These are phyloP conservation scores for Suhomyces maxii DNA, from an alignment of 1,139 yeast species.

Conservation along the genomic window DNA sequence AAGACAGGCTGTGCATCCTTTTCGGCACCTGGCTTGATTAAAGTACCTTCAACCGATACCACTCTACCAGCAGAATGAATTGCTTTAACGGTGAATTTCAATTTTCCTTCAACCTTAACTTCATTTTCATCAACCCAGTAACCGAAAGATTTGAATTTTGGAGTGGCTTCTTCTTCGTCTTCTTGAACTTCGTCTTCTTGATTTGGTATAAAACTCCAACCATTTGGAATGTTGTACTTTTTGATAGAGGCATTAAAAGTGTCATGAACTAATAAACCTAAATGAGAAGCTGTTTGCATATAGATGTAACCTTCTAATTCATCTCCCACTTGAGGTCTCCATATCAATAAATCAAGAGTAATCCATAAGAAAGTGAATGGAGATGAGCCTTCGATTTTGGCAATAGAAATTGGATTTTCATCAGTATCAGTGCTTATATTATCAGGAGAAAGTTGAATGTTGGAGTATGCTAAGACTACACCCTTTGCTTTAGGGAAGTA, in stretches of 20 bases:
- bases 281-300: slow-evolving; percentile 93
- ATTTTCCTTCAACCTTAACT: slow-evolving; percentile 74
- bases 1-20: slow-evolving; percentile 55
- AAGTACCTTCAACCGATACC: slow-evolving; percentile 82
- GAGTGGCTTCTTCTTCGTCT: slow-evolving; percentile 1
- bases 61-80: slow-evolving; percentile 79
- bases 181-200: slow-evolving; percentile 59
- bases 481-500: slow-evolving; percentile 75
- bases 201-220: slow-evolving; percentile 80
- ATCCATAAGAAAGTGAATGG: slow-evolving; percentile 92
- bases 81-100: slow-evolving; percentile 69
- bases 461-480: slow-evolving; percentile 76
- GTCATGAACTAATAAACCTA: slow-evolving; percentile 87
- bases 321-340: slow-evolving; percentile 90
- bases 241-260: slow-evolving; percentile 93
- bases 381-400: slow-evolving; percentile 73
- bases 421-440: slow-evolving; percentile 35
- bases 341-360: slow-evolving; percentile 75
- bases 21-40: slow-evolving; percentile 62
- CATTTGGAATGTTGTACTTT: slow-evolving; percentile 75
- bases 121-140: slow-evolving; percentile 82
- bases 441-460: slow-evolving; percentile 45
- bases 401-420: slow-evolving; percentile 37
- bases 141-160: slow-evolving; percentile 61
- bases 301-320: slow-evolving; percentile 80